Conservation (phyloP, 2,329 filamentous ascomycete genomes). For the Coniosporium tulheliwenetii region DNA sequence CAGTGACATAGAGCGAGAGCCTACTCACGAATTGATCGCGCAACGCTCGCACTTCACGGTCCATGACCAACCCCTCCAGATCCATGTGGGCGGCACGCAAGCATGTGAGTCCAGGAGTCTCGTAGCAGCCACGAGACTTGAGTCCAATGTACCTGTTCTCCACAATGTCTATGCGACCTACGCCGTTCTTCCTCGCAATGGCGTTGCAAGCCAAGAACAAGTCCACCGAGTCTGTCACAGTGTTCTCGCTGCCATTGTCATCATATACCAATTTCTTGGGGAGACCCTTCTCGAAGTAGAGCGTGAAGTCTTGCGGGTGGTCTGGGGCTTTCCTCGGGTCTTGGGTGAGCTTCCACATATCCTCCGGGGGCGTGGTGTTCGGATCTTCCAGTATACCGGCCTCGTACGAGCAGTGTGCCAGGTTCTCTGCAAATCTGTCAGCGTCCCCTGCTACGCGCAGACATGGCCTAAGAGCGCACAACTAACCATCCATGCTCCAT, state of each 20-base stretch:
- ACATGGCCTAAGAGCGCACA: not conserved
- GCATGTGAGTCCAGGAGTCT: slow-evolving; percentile 43
- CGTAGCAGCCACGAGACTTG: slow-evolving; percentile 71
- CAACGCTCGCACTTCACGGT: slow-evolving; percentile 51
- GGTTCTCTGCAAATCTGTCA: too few species aligned
- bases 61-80: slow-evolving; percentile 51
- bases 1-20: slow-evolving; percentile 37
- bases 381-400: slow-evolving; percentile 58
- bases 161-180: slow-evolving; percentile 72
- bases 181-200: slow-evolving; percentile 55
- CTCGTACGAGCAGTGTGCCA: slow-evolving; percentile 69
- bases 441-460: too few species aligned
- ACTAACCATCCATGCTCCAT: slow-evolving; percentile 54
- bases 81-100: slow-evolving; percentile 44
- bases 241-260: slow-evolving; percentile 37
- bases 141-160: slow-evolving; percentile 69
- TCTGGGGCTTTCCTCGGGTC: slow-evolving; percentile 57
- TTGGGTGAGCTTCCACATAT: slow-evolving; percentile 64
- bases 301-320: slow-evolving; percentile 52
- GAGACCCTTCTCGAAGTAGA: slow-evolving; percentile 61
- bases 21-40: slow-evolving; percentile 56
- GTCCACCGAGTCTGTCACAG: slow-evolving; percentile 51
- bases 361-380: slow-evolving; percentile 48
- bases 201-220: slow-evolving; percentile 58
- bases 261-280: slow-evolving; percentile 48